Conservation (phyloP, 2,329 filamentous ascomycete species). For the Colletotrichum neosansevieriae region DNA sequence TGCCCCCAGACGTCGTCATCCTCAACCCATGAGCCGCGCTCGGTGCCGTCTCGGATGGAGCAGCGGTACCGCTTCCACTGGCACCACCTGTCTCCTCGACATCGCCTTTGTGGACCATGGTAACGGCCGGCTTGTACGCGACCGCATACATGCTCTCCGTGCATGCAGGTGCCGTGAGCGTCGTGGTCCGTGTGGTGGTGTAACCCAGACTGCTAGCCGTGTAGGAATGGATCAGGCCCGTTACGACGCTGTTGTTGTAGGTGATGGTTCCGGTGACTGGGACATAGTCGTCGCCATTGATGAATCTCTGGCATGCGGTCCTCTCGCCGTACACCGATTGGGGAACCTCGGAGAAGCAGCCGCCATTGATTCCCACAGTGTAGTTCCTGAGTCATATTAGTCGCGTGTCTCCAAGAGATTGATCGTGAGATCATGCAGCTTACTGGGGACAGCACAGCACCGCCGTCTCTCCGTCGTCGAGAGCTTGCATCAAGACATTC, state of each 20-base stretch:
- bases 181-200: neutral
- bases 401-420: neutral
- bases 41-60: neutral
- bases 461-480: conserved; percentile 8
- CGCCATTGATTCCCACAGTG: neutral
- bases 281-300: neutral
- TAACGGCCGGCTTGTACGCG: conserved; percentile 7
- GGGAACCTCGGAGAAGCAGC: conserved; percentile 10
- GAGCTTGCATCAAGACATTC: conserved; percentile 22
- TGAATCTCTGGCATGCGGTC: neutral
- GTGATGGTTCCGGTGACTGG: conserved; percentile 8
- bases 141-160: neutral
- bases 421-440: neutral
- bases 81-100: neutral
- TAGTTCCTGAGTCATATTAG: neutral
- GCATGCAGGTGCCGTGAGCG: accelerated
- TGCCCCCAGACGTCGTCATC: conserved; percentile 1
- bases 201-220: neutral
- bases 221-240: neutral
- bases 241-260: conserved; percentile 13
- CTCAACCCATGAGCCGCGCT: conserved; percentile 1
- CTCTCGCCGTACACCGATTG: conserved; percentile 8
- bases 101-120: neutral
- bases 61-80: neutral
- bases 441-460: conserved; percentile 24